Base-by-base conservation (phyloP, 2,329 filamentous ascomycete genomes). In the Periconia sp. region DNA sequence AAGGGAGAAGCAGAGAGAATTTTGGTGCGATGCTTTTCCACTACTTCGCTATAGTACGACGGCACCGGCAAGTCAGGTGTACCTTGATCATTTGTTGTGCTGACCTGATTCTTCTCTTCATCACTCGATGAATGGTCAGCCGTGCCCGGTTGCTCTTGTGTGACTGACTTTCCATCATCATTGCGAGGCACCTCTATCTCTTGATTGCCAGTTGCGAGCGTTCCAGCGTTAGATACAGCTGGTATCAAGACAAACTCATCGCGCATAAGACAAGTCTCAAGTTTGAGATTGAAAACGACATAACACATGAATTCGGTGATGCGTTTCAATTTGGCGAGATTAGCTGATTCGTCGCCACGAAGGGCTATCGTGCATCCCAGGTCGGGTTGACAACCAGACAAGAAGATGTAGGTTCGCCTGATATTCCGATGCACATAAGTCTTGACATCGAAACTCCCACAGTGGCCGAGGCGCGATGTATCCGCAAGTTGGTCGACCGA, bases 231-330 rank as follows among this genome's bases (percentile, higher is more conserved):
- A 2, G 84, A 81, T 9, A 81, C 77, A 27, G 82, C 82, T 1
- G 92, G 92, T 19, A 95, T 88, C 57, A 92, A 85, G 15, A 96
- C 89, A 62, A 91, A 96, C 65, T 96, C 92, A 71, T 99, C 94
- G 49, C 91, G 85, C 83, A 99, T 90, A 44, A 99, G 79, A 63
- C 90, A 96, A 1, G 94, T 96, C 75, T 99, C 94, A 14, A 99
- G 82, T 69, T 96, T 96, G 49, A 99, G 81, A 65, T 97, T 99
- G 75, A 99, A 99, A 13, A 97, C 92, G 18, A 99, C 95, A 63
- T 97, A 99, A 37, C 95, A 89, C 93, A 99, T 97, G 69, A 99
- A 97, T 70, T 99, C 94, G 11, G 93, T 94, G 61, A 99, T 94
- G 49, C 86, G 85, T 75, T 99, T 99, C 73, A 99, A 86, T 63